Evolutionary conservation across 345 rosid species (phyloP).

Genomic region (Leavenworthia alabamica): DNA sequence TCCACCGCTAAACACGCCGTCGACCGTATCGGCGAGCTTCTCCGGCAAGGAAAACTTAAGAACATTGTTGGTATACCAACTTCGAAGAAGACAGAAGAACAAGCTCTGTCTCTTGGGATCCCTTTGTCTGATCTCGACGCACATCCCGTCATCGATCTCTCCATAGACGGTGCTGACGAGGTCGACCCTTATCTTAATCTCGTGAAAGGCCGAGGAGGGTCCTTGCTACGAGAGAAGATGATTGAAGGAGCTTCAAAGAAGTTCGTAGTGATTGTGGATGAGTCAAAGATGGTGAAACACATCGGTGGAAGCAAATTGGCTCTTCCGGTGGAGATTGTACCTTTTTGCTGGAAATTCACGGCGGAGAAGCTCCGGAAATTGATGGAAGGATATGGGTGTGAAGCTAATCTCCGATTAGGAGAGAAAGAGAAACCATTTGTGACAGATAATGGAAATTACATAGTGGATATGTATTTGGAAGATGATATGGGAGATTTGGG

Average conservation of each 20-base stretch:
- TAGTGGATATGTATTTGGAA: conserved; percentile 67
- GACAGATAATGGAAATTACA: conserved; percentile 78
- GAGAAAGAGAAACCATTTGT: conserved; percentile 45
- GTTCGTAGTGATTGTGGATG: conserved; percentile 73
- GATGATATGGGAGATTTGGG: conserved; percentile 73
- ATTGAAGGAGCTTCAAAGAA: conserved; percentile 72
- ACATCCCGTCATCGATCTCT: conserved; percentile 64
- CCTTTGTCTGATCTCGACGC: conserved; percentile 77
- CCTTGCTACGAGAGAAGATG: conserved; percentile 88
- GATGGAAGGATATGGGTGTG: conserved; percentile 58
- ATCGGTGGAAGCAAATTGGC: conserved; percentile 75
- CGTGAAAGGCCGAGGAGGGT: conserved; percentile 93
- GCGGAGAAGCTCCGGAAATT: conserved; percentile 42
- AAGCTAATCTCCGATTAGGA: conserved; percentile 36
- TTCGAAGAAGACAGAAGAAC: conserved; percentile 63
- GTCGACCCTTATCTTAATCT: conserved; percentile 72
- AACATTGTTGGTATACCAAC: conserved; percentile 83
- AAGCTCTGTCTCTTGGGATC: conserved; percentile 72
- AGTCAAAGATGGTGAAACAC: conserved; percentile 51
- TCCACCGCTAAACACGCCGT: conserved; percentile 96
- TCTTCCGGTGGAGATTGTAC: conserved; percentile 79
- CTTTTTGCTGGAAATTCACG: conserved; percentile 77
- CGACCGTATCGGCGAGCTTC: conserved; percentile 77
- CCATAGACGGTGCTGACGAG: conserved; percentile 98
- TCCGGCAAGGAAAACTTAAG: conserved; percentile 57